Evolutionary conservation across 495 filamentous ascomycete species (phyloP).

Genomic region (Umbilicaria muhlenbergii): DNA sequence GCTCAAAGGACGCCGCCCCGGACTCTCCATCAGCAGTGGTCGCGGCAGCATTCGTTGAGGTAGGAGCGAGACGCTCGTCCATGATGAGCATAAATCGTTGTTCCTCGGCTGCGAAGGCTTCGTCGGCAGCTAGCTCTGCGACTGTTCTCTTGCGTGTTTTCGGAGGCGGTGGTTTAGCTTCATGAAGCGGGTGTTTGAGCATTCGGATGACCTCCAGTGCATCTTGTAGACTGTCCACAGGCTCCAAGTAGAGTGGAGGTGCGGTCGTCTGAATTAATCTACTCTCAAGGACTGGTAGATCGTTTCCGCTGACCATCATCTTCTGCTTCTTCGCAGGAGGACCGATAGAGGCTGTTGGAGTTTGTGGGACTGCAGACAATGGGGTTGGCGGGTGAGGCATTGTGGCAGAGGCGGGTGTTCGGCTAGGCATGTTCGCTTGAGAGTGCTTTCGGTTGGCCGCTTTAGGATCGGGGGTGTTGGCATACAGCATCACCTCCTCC

Average conservation of each 20-base stretch:
- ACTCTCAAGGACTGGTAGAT: constrained; percentile 58
- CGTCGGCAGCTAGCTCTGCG: constrained; percentile 85
- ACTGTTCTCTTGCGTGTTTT: constrained; percentile 87
- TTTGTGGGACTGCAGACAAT: constrained; percentile 42
- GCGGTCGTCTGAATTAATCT: constrained; percentile 55
- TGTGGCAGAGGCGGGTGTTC: constrained; percentile 33
- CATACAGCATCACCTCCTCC: constrained; percentile 59
- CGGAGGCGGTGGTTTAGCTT: constrained; percentile 57
- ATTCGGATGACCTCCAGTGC: constrained; percentile 50
- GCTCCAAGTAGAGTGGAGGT: constrained; percentile 58
- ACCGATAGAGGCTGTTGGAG: constrained; percentile 28
- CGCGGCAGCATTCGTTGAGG: constrained; percentile 42
- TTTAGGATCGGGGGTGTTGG: constrained; percentile 48
- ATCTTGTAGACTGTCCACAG: constrained; percentile 50
- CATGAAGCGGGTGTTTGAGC: constrained; percentile 60
- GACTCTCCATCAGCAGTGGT: constrained; percentile 59
- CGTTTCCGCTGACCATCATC: constrained; percentile 57
- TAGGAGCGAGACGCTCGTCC: constrained; percentile 60
- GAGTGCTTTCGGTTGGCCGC: constrained; percentile 25
- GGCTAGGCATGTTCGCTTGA: constrained; percentile 25
- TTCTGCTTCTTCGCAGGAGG: constrained; percentile 56
- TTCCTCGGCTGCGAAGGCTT: constrained; percentile 74
- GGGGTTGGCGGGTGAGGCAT: constrained; percentile 52
- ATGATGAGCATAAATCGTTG: constrained; percentile 86
- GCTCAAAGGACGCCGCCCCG: constrained; percentile 56